Conservation (phyloP, 768 basidiomycete species). For the Suillus discolor region DNA sequence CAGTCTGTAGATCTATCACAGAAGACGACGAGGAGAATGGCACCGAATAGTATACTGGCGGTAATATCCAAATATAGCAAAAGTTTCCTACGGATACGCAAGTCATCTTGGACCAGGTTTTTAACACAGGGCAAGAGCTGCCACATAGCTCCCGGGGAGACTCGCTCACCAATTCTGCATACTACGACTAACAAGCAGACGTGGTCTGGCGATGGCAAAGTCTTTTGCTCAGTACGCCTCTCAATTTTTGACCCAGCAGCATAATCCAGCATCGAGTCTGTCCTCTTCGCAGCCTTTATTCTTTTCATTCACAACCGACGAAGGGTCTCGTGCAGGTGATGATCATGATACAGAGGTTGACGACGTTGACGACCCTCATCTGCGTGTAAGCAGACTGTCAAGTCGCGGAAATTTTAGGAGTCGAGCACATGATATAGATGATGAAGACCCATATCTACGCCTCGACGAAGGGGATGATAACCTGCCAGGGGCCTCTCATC, state of each 20-base stretch:
- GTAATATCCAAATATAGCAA: background rate
- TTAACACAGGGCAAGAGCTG: background rate
- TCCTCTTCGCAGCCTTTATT: slow-evolving; percentile 79
- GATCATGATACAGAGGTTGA: slow-evolving; percentile 56
- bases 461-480: slow-evolving; percentile 74
- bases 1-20: background rate
- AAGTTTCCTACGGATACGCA: background rate
- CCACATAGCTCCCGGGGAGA: slow-evolving; percentile 1
- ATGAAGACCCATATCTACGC: slow-evolving; percentile 78
- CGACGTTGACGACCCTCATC: slow-evolving; percentile 79
- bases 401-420: slow-evolving; percentile 32
- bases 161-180: slow-evolving; percentile 1
- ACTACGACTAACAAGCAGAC: background rate
- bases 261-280: slow-evolving; percentile 50
- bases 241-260: slow-evolving; percentile 72
- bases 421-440: slow-evolving; percentile 44
- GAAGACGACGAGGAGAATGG: background rate
- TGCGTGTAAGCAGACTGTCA: slow-evolving; percentile 45
- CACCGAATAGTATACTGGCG: background rate
- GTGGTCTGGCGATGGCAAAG: slow-evolving; percentile 48
- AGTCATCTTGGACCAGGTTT: slow-evolving; percentile 3
- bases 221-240: slow-evolving; percentile 85
- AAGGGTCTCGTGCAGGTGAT: slow-evolving; percentile 55
- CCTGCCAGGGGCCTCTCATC: slow-evolving; percentile 38
- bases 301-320: slow-evolving; percentile 85